Percentiles rank a stretch among this genome's conserved stretches.
Conservation (phyloP, 176 grass and related monocot genomes). For the Oryza glumipatula region DNA sequence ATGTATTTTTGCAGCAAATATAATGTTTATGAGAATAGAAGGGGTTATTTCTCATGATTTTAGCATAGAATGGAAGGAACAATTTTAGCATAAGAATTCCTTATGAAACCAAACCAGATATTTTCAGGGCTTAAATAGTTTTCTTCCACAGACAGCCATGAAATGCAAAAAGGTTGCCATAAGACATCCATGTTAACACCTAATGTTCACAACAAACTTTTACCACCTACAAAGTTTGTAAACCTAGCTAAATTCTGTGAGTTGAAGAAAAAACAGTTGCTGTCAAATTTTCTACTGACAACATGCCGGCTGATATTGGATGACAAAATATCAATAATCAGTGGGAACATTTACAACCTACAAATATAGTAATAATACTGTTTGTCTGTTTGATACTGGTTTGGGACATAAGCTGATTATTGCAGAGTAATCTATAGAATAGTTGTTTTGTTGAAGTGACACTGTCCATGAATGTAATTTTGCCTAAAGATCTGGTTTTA, state of each 20-base stretch:
- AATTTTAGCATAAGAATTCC: not conserved
- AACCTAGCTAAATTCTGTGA: not conserved
- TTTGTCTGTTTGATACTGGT: conserved; percentile 6
- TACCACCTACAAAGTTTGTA: not conserved
- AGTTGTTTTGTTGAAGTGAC: not conserved
- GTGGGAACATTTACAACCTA: not conserved
- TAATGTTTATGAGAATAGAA: conserved; percentile 18
- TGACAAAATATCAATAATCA: not conserved
- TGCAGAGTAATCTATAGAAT: not conserved
- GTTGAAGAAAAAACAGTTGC: not conserved
- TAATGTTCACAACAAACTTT: not conserved
- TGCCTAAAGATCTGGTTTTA: not conserved
- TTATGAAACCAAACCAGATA: conserved; percentile 4
- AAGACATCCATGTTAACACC: not conserved
- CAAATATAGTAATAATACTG: not conserved
- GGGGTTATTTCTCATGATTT: not conserved
- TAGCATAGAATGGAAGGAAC: not conserved
- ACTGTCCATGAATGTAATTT: not conserved
- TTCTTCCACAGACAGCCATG: not conserved
- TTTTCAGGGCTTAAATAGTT: not conserved
- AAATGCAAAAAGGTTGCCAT: not conserved
- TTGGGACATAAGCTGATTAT: not conserved
- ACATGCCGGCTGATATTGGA: not conserved
- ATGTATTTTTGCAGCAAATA: conserved; percentile 30
- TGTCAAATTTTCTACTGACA: not conserved